Conservation (phyloP, 164 flowering plant species). For the Magnolia changhungtana region DNA sequence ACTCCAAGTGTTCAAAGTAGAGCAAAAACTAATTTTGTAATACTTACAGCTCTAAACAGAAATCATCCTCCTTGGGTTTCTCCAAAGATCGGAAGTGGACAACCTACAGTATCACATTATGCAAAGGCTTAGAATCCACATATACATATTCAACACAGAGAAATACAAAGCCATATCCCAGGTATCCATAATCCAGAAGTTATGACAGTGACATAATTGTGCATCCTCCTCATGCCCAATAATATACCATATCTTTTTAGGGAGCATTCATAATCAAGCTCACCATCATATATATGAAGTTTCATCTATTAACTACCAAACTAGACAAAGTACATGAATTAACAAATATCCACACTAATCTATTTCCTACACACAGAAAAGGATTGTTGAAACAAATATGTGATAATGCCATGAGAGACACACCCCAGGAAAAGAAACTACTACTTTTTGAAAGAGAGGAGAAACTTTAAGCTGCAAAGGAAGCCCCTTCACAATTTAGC, state of each 20-base stretch:
- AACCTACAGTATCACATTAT: conserved; percentile 36
- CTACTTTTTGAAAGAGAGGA: background rate
- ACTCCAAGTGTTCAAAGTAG: background rate
- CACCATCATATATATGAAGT: background rate
- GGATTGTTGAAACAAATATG: too few species aligned
- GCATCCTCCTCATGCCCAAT: background rate
- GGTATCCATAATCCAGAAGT: background rate
- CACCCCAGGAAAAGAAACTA: background rate
- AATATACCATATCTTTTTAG: too few species aligned
- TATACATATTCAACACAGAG: background rate
- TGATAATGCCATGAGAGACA: background rate
- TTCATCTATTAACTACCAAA: background rate
- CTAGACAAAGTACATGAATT: background rate
- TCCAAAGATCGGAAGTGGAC: conserved; percentile 91
- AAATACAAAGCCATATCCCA: background rate
- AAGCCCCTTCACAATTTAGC: background rate
- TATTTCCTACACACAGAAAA: background rate
- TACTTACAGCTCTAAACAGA: conserved; percentile 82
- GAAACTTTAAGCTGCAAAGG: background rate
- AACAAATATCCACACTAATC: background rate
- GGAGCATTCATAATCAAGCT: background rate
- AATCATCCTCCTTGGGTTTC: conserved; percentile 92
- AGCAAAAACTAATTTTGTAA: background rate
- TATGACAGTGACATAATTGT: background rate
- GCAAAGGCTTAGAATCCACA: background rate